phyloP scores from a whole-genome alignment of 1,284 basidiomycete species.

The Austroboletus olivaceoglutinosus region DNA sequence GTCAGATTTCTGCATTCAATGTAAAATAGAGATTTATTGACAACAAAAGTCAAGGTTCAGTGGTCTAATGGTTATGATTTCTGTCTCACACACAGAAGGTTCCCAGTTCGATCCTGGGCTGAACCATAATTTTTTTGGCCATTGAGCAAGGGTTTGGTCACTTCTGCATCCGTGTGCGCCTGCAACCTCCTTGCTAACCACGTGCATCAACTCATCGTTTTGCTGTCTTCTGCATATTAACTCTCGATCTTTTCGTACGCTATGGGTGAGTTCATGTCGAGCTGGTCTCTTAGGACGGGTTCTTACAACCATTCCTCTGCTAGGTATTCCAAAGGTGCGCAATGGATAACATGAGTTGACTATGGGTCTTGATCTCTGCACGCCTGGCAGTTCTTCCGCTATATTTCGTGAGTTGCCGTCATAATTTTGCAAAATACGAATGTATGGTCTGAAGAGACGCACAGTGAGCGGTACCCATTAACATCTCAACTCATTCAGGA shows the following conservation, averaged over 20 bases:
- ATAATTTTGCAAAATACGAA: not conserved
- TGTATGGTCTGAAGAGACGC: conserved; percentile 11
- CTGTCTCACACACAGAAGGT: conserved; percentile 49
- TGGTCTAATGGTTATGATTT: conserved; percentile 49
- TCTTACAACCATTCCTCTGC: conserved; percentile 2
- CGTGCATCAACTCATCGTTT: no score
- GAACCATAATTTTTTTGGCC: conserved; percentile 38
- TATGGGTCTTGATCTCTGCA: not conserved
- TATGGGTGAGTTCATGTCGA: conserved; percentile 22
- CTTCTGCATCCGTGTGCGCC: no score
- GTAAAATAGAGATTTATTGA: not conserved
- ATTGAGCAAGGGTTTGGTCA: no score
- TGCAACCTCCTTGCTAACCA: no score
- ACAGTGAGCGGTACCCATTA: conserved; percentile 93
- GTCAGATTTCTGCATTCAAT: no score
- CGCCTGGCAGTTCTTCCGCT: conserved; percentile 69
- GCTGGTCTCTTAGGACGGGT: fast-evolving
- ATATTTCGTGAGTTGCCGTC: conserved; percentile 64
- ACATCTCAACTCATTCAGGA: conserved; percentile 97
- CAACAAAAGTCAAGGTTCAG: conserved; percentile 25
- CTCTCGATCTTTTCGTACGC: conserved; percentile 7
- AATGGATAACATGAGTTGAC: conserved; percentile 42
- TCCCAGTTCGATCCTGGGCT: conserved; percentile 49
- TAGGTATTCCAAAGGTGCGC: conserved; percentile 62
- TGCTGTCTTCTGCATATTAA: conserved; percentile 5